phyloP scores from a whole-genome alignment of 495 filamentous ascomycete genomes.

The Trypethelium eluteriae region DNA sequence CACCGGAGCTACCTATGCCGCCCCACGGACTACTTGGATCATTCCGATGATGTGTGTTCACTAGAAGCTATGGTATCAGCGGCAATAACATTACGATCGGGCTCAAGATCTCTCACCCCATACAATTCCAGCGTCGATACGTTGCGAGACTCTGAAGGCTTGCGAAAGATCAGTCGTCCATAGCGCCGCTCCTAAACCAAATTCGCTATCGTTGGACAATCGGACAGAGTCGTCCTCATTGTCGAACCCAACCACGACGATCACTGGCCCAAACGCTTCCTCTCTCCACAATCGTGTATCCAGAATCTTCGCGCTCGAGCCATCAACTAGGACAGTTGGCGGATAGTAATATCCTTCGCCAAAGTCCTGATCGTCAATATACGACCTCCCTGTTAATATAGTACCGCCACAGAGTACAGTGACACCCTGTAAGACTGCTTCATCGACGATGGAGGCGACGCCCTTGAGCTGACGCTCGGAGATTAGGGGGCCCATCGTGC shows the following conservation, averaged over 20 bases:
- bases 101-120: slow-evolving; percentile 35
- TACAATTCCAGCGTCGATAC: slow-evolving; percentile 52
- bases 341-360: slow-evolving; percentile 49
- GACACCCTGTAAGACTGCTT: slow-evolving; percentile 20
- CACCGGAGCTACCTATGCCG: slow-evolving; percentile 48
- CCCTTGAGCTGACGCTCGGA: slow-evolving; percentile 27
- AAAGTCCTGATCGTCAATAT: slow-evolving; percentile 12
- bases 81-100: background rate
- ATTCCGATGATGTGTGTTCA: slow-evolving; percentile 56
- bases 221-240: slow-evolving; percentile 42
- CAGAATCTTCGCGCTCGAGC: slow-evolving; percentile 23
- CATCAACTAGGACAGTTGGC: slow-evolving; percentile 41
- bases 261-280: slow-evolving; percentile 48
- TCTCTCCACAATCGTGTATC: slow-evolving; percentile 34
- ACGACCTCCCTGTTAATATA: slow-evolving; percentile 11
- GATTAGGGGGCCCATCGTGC: slow-evolving; percentile 30
- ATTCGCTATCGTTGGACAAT: slow-evolving; percentile 46
- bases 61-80: slow-evolving; percentile 18
- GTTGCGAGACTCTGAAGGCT: slow-evolving; percentile 49
- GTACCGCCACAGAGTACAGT: slow-evolving; percentile 14
- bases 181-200: slow-evolving; percentile 48
- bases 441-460: slow-evolving; percentile 24
- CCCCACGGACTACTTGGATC: slow-evolving; percentile 56
- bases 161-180: slow-evolving; percentile 53
- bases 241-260: slow-evolving; percentile 42